Conservation (phyloP, 768 basidiomycete genomes). For the Suillus cothurnatus region DNA sequence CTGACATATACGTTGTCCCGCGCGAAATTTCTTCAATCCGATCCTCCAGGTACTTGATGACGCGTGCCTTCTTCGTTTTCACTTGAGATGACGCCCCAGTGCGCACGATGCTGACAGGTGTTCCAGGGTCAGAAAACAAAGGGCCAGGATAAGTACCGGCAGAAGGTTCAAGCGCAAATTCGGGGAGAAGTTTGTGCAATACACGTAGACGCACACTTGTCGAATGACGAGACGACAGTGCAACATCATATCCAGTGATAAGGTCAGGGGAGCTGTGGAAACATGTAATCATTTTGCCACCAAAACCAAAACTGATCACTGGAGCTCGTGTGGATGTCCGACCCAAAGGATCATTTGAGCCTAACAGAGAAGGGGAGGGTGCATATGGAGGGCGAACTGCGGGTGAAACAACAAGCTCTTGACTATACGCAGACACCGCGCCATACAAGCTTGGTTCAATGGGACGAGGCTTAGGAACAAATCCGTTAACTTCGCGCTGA, state of each 20-base stretch:
- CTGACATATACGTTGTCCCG: constrained; percentile 70
- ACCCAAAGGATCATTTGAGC: constrained; percentile 80
- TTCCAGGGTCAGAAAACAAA: constrained; percentile 74
- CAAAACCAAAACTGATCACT: constrained; percentile 88
- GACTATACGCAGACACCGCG: constrained; percentile 22
- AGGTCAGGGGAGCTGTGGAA: constrained; percentile 74
- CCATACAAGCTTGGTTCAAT: constrained; percentile 21
- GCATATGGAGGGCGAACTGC: constrained; percentile 65
- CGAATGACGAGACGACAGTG: constrained; percentile 69
- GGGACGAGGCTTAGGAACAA: constrained; percentile 21
- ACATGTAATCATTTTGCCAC: constrained; percentile 87
- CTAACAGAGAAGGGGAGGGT: constrained; percentile 81
- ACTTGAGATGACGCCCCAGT: constrained; percentile 54
- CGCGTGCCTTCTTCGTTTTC: constrained; percentile 84
- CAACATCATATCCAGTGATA: constrained; percentile 77
- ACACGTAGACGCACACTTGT: constrained; percentile 69
- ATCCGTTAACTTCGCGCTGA: constrained; percentile 32
- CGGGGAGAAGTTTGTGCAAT: constrained; percentile 70
- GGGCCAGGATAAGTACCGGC: constrained; percentile 82
- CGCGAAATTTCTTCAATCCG: constrained; percentile 76
- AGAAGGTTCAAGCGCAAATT: constrained; percentile 58
- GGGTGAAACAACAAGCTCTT: constrained; percentile 31
- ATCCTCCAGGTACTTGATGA: constrained; percentile 75
- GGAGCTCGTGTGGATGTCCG: constrained; percentile 75
- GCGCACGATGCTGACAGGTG: constrained; percentile 68